A percentile compares a stretch with the other conserved stretches of the same genome.
These are phyloP conservation scores for Themeda triandra DNA, from an alignment of 176 grass and related monocot genomes.

Conservation along the genomic window DNA sequence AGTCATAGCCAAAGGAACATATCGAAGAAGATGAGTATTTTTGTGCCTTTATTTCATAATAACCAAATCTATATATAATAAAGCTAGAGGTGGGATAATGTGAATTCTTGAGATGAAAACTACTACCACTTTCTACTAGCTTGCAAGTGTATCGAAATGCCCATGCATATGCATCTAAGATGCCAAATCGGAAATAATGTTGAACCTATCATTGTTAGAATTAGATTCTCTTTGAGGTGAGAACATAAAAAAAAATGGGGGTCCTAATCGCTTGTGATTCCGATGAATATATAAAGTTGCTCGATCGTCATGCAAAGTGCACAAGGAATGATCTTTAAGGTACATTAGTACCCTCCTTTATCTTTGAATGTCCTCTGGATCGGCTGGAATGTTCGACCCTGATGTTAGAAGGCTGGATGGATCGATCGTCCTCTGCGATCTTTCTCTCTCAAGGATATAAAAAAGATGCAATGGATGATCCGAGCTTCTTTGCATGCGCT, in stretches of 20 bases:
- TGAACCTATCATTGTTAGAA: slow-evolving; percentile 2
- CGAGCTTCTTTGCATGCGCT: slow-evolving; percentile 13
- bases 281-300: slow-evolving; percentile 61
- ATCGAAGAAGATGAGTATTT: not conserved
- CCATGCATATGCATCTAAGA: not conserved
- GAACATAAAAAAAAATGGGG: not conserved
- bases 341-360: slow-evolving; percentile 49
- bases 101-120: not conserved
- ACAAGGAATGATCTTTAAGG: slow-evolving; percentile 55
- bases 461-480: slow-evolving; percentile 29
- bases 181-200: not conserved
- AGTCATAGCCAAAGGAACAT: not conserved
- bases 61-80: not conserved
- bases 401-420: slow-evolving; percentile 40
- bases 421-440: slow-evolving; percentile 28
- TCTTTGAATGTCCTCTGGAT: slow-evolving; percentile 55
- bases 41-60: not conserved
- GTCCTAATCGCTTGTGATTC: slow-evolving; percentile 50
- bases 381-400: slow-evolving; percentile 42
- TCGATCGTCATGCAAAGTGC: slow-evolving; percentile 32
- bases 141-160: not conserved
- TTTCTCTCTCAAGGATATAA: slow-evolving; percentile 29
- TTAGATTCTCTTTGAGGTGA: slow-evolving; percentile 26
- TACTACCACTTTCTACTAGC: not conserved
- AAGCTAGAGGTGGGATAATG: not conserved